Evolutionary conservation across 2,329 filamentous ascomycete genomes (phyloP), one percentile per base, ranked within the genome.

Genomic region (Curvularia verruculosa): DNA sequence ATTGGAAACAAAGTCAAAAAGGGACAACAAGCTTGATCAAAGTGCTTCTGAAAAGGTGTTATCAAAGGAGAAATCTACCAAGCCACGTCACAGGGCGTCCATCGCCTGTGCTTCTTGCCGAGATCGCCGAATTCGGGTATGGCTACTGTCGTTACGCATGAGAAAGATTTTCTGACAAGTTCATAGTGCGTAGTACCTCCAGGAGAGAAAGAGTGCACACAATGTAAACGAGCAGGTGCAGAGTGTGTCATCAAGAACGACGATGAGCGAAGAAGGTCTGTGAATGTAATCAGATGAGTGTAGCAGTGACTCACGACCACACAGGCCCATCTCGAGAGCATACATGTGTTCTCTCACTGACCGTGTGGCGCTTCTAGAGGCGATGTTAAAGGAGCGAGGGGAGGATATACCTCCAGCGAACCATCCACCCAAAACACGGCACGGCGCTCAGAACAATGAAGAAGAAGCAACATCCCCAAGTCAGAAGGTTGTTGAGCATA

Each of bases 261-360:
- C 58, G 83, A 85, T 67, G 83, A 85, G 67, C 74, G 83, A 40
- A 73, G 83, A 70, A 76, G 82, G 83, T 84, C n/a, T 3, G 26
- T 46, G 13, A 5, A 5, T 15, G 7, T 23, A 44, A 6, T 19
- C 7, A 15, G 37, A n/a, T 13, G 3, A 8, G 13, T n/a, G 21
- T 1, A 26, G 2, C 29, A 18, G 28, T 23, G 15, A 21, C 56
- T 52, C 51, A 66, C 61, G 10, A 58, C 36, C 52, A 31, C 49
- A 28, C 43, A 85, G 83, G 36, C 83, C 83, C 7, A 84, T 85
- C 31, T 85, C 83, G 19, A 82, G 84, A 67, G 83, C 83, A 51
- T 85, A 85, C 69, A 84, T 84, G 79, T 82, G 80, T 39, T 85
- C 82, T 1, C 74, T 85, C 10, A 83, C 82, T n/a, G 81, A 83